Base-by-base conservation (phyloP, 73 alveolate species). In the Durusdinium trenchii region DNA sequence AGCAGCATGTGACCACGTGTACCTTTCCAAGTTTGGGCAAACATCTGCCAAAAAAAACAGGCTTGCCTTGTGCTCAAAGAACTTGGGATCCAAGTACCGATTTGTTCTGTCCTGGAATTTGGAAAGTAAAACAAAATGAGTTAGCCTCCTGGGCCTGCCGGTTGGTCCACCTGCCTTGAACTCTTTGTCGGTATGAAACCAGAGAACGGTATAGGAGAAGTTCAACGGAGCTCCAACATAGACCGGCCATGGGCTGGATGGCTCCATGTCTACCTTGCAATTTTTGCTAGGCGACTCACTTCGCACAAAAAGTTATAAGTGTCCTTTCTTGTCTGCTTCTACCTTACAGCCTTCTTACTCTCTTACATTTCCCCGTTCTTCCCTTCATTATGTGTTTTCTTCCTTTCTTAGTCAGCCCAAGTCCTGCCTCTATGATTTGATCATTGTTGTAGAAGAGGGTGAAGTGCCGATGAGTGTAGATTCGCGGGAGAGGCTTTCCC, bases 401-500 rank as follows among this genome's bases (percentile, higher is more conserved):
- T n/a, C n/a, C n/a, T n/a, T n/a, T n/a, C n/a, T n/a, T n/a, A n/a
- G n/a, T n/a, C n/a, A n/a, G n/a, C n/a, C n/a, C n/a, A n/a, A n/a
- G n/a, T n/a, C n/a, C 54, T 38, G 91, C 99, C 81, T 81, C 93
- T 30, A 99, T 93, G 47, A 99, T 93, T 36, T 94, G 95, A 50
- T 92, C 94, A 36, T 85, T 83, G 95, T 99, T 99, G 94, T 79
- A 95, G 81, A 94, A 94, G 83, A 99, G 71, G 35, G 92, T 69
- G 94, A 99, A 99, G 52, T 78, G 98, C 48, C 99, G 95, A 40
- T 99, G 99, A 20, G 99, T 95, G 90, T 87, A 99, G 82, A 99
- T 83, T 45, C 96, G 57, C 28, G 96, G 96, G 30, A 90, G 86
- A 32, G 96, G 96, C 45, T 90, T 90, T 35, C 96, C 96, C 96